Base-by-base conservation (phyloP, 257 asterid genomes). In the Solanum ossicruentum region DNA sequence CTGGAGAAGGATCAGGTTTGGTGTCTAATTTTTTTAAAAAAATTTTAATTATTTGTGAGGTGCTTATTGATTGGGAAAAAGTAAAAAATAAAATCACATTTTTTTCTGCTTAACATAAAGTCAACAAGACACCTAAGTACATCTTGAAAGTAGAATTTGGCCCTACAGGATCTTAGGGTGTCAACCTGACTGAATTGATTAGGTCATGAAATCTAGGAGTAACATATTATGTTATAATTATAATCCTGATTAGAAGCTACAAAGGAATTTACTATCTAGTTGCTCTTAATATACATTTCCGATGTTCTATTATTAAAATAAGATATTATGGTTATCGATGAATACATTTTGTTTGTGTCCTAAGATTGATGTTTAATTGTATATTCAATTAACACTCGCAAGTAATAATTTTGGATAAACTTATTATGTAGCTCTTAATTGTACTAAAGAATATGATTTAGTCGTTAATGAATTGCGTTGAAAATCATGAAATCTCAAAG, bases 1-100 rank as follows among this genome's bases (percentile, higher is more conserved):
- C 86, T 96, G 45, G 87, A 91, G 72, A 96, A 90, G 84, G 99
- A 96, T 89, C 99, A 96, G 99, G 99, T 96, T 71, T 63, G 8
- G 3, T 21, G 10, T 41, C 12, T 32, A 32, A 32, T 32, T 55
- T 9, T 3, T 81, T 4, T 57, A 36, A 12, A 36, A 12, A 20
- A 41, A 17, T 43, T 39, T 12, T 21, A 32, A 18, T 81, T 5
- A 15, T 32, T 32, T 32, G 36, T 60, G 54, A 7, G 18, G 43
- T 77, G 23, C 21, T 41, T 52, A 78, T 78, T 78, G 13, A 79
- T 18, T 49, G 20, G 20, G 18, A 65, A 26, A 32, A 6, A 26
- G 43, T 13, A 1, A 56, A 26, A 65, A 63, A 11, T 32, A 18
- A 61, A 21, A 11, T 60, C 3, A 61, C 5, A 5, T 26, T 66